These are phyloP conservation scores for Coemansia sp. DNA, from an alignment of 192 early-diverging fungal species.

Conservation along the genomic window DNA sequence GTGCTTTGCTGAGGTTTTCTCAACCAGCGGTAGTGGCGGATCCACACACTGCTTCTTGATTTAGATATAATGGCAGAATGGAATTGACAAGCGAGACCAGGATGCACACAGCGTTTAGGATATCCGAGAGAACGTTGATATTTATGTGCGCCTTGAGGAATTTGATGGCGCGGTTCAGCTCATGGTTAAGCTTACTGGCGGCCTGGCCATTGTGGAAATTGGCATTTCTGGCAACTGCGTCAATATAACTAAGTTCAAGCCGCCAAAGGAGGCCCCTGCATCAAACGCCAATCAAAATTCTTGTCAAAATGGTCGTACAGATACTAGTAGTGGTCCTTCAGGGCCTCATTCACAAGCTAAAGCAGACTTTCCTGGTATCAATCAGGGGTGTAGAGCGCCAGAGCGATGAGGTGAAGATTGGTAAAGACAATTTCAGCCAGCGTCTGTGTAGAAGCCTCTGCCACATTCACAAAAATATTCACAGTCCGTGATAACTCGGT, in stretches of 20 bases:
- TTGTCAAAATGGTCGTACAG: conserved; percentile 83
- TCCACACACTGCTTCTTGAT: conserved; percentile 90
- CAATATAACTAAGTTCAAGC: conserved; percentile 81
- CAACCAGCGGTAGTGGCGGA: conserved; percentile 85
- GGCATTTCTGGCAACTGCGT: conserved; percentile 64
- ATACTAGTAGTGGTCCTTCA: conserved; percentile 93
- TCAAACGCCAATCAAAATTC: conserved; percentile 83
- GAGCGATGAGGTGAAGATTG: conserved; percentile 75
- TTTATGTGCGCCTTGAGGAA: conserved; percentile 80
- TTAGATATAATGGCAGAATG: conserved; percentile 76
- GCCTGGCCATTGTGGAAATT: conserved; percentile 69
- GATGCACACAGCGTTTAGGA: conserved; percentile 81
- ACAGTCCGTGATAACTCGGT: conserved; percentile 68
- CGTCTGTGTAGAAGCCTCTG: conserved; percentile 71
- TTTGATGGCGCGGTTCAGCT: conserved; percentile 68
- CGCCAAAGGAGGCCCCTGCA: conserved; percentile 82
- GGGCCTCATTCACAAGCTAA: conserved; percentile 82
- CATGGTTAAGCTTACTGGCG: conserved; percentile 69
- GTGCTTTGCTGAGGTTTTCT: conserved; percentile 81
- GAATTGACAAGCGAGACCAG: conserved; percentile 78
- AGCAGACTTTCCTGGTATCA: conserved; percentile 94
- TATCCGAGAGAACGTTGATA: conserved; percentile 66
- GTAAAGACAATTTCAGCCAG: conserved; percentile 82
- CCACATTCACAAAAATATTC: conserved; percentile 89
- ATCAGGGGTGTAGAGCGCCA: conserved; percentile 70